phyloP scores from a whole-genome alignment of 2,329 filamentous ascomycete genomes.

The Lasiodiplodia hormozganensis region DNA sequence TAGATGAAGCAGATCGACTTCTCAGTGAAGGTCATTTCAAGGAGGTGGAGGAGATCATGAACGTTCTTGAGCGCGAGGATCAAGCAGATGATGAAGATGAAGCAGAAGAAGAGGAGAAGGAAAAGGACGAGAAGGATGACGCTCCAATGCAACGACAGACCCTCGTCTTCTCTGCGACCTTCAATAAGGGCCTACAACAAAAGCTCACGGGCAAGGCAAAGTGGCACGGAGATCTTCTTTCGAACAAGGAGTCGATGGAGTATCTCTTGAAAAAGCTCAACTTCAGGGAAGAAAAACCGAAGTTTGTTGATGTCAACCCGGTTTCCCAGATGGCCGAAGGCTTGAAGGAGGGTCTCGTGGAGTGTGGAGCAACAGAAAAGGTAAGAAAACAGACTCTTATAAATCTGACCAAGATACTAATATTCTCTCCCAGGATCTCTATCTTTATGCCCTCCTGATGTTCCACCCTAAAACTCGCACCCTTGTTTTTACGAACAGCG shows the following conservation, averaged over 20 bases:
- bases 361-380: conserved; percentile 94
- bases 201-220: conserved; percentile 83
- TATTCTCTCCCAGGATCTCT: conserved; percentile 71
- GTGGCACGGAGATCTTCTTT: conserved; percentile 67
- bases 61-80: conserved; percentile 73
- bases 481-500: conserved; percentile 94
- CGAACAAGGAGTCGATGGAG: conserved; percentile 83
- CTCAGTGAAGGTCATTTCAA: conserved; percentile 95
- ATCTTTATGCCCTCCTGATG: conserved; percentile 85
- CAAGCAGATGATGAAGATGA: conserved; percentile 54
- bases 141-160: conserved; percentile 71
- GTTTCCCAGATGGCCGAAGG: conserved; percentile 85
- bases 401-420: background rate
- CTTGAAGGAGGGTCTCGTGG: conserved; percentile 86
- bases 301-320: conserved; percentile 92
- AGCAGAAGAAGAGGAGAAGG: conserved; percentile 26
- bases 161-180: conserved; percentile 95
- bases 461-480: conserved; percentile 82
- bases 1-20: conserved; percentile 93
- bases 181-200: conserved; percentile 88
- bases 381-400: conserved; percentile 49
- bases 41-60: conserved; percentile 87
- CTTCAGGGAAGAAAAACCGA: conserved; percentile 83
- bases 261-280: conserved; percentile 90
- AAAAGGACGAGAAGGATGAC: conserved; percentile 4